phyloP scores from a whole-genome alignment of 2,329 filamentous ascomycete species.

The Tolypocladium ophioglossoides region DNA sequence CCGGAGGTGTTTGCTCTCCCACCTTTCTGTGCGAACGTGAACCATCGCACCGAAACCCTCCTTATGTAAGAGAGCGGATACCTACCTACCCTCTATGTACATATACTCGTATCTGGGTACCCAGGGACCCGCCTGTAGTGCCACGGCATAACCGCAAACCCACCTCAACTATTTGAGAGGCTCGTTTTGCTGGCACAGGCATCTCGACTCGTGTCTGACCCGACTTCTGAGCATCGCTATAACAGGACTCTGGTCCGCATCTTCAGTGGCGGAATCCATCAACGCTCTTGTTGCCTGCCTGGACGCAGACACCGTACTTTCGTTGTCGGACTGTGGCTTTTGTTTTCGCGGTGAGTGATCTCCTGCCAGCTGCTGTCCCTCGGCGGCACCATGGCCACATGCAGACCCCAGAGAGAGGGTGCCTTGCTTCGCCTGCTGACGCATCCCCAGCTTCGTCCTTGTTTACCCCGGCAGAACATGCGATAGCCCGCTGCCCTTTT shows the following conservation, averaged over 20 bases:
- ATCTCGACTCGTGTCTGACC: conserved; percentile 1
- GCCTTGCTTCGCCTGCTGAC: not conserved
- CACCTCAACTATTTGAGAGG: not conserved
- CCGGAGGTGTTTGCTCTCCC: no score
- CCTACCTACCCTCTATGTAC: not conserved
- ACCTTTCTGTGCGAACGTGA: not conserved
- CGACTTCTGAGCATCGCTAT: not conserved
- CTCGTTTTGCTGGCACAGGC: not conserved
- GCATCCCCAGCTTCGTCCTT: conserved; percentile 1
- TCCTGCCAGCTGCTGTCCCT: not conserved
- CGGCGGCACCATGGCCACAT: not conserved
- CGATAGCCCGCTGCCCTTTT: conserved; percentile 16
- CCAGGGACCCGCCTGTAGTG: not conserved
- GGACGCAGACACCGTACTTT: conserved; percentile 26
- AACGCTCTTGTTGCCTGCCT: conserved; percentile 22
- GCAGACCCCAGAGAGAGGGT: not conserved
- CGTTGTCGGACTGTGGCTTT: conserved; percentile 16
- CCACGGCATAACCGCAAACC: conserved; percentile 1
- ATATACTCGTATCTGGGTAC: not conserved
- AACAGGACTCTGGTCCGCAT: conserved; percentile 17
- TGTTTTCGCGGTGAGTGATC: conserved; percentile 2
- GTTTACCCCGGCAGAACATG: conserved; percentile 19
- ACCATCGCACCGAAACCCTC: not conserved
- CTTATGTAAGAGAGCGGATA: no score
- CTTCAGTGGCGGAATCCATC: conserved; percentile 17